These are phyloP conservation scores for Fraxinus xanthoxyloides DNA, from an alignment of 305 asterid species.

Conservation along the genomic window DNA sequence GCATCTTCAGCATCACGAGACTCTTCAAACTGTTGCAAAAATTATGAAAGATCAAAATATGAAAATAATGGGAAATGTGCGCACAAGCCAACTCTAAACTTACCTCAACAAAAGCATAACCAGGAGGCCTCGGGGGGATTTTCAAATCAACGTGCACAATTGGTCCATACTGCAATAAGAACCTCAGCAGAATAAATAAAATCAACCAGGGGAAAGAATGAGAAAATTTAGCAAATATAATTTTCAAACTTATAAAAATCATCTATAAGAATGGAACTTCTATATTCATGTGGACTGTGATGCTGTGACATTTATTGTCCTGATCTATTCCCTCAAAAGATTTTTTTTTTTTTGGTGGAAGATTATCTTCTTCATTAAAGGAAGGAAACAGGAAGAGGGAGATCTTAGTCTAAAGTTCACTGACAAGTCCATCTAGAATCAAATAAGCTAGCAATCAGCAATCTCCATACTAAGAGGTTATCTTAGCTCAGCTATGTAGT, in stretches of 20 bases:
- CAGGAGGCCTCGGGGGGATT: conserved; percentile 67
- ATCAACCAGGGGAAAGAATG: neutral
- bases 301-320: neutral
- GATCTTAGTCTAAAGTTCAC: neutral
- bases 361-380: neutral
- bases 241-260: neutral
- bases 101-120: conserved; percentile 98
- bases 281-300: neutral
- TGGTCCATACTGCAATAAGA: conserved; percentile 67
- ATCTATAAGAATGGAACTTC: neutral
- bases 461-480: neutral
- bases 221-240: neutral
- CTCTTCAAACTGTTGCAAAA: conserved; percentile 70
- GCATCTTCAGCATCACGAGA: conserved; percentile 99
- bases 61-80: neutral
- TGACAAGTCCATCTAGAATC: neutral
- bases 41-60: neutral
- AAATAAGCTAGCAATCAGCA: neutral
- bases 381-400: neutral
- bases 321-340: neutral
- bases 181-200: conserved; percentile 1
- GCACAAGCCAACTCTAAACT: conserved; percentile 11
- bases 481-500: neutral
- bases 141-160: conserved; percentile 89
- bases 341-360: neutral